Base-by-base conservation (phyloP, 2,329 filamentous ascomycete genomes). In the Mariannaea elegans region DNA sequence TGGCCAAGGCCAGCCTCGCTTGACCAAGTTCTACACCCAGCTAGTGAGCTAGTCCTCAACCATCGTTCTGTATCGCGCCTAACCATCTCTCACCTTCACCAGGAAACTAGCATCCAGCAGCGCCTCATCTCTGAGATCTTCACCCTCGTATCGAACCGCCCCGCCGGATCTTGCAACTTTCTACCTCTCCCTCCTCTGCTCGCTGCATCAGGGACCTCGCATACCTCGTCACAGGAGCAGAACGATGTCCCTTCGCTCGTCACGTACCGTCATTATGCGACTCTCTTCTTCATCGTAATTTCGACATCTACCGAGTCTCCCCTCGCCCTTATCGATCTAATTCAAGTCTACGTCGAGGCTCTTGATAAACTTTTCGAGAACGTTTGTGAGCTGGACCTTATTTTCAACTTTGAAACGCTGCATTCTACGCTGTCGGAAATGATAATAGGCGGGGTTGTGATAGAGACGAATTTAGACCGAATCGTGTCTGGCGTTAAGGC, bases 11-110 rank as follows among this genome's bases (percentile, higher is more conserved):
- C 94, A 99, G 79, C 94, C 95, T 34, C 90, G 95, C 56, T 85
- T 99, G 76, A 98, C 94, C 71, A 98, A 98, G 73, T 99, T 99
- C 83, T 99, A 99, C 77, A 97, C 94, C 2, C 94, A 98, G 76
- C 88, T 99, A 67, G 94, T 97, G 67, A 70, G 71, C 58, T 6
- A 42, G 16, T 46, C 19, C 14, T 14, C 49, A 51, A 39, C 29
- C 23, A 21, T n/a, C 7, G 21, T 31, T 49, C 56, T 18, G 7
- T 31, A 14, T 31, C 52, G 49, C 34, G 53, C 47, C 48, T 46
- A 47, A 64, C 51, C 55, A 42, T 42, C 34, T 52, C 34, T 24
- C 13, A 18, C 21, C 21, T 6, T 27, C 9, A 9, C 9, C 71
- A 98, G 95, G 95, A 99, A 79, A 98, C 95, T 19, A 92, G 91